Percentiles rank a stretch among this genome's conserved stretches.
phyloP scores from a whole-genome alignment of 345 rosid genomes.

The Murraya koenigii region DNA sequence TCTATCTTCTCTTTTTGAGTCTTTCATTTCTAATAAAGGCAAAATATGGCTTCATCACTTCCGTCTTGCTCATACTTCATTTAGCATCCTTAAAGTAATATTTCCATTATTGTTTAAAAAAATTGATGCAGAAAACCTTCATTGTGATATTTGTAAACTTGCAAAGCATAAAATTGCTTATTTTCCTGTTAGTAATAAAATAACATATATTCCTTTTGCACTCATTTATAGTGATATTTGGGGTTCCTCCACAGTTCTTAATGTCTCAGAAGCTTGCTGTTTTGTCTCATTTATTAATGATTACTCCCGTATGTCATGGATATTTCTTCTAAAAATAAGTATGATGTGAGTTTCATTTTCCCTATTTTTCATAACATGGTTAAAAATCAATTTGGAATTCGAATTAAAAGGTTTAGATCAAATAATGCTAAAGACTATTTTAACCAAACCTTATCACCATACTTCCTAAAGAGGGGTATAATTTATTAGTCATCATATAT shows the following conservation, averaged over 20 bases:
- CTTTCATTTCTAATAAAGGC: neutral
- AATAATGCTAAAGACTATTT: neutral
- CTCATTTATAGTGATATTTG: neutral
- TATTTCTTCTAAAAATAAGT: neutral
- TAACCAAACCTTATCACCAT: neutral
- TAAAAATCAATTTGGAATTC: neutral
- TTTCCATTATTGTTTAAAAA: neutral
- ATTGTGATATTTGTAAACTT: neutral
- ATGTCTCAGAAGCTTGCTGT: neutral
- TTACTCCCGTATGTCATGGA: neutral
- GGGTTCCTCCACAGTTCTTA: neutral
- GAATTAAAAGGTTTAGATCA: neutral
- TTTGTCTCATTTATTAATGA: neutral
- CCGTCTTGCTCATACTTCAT: neutral
- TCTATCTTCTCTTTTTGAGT: neutral
- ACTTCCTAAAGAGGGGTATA: too few relatives aligned
- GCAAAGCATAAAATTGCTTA: neutral
- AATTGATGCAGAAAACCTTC: neutral
- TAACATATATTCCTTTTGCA: neutral
- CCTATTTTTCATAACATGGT: neutral
- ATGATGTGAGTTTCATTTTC: neutral
- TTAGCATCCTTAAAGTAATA: neutral
- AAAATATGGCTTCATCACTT: neutral
- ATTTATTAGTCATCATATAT: too few relatives aligned
- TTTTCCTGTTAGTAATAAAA: neutral